Percentiles rank a stretch among this genome's conserved stretches.
Conservation (phyloP, 2,329 filamentous ascomycete genomes). For the Colletotrichum scovillei region DNA sequence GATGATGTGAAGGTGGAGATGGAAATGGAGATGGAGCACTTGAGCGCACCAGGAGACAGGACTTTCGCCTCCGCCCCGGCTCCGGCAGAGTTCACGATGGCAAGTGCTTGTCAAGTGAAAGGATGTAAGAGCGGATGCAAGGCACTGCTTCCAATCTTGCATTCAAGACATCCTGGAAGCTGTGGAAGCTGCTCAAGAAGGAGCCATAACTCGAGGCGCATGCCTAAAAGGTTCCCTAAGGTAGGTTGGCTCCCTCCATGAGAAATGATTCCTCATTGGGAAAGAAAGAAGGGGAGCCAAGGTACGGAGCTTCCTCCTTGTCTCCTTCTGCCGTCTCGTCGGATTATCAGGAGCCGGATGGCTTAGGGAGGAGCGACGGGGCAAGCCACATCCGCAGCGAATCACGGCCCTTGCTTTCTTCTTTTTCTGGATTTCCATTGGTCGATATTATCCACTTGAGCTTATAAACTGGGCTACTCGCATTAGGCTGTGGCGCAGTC, state of each 20-base stretch:
- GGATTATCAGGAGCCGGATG: background rate
- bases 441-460: background rate
- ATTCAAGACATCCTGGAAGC: background rate
- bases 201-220: background rate
- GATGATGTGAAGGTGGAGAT: background rate
- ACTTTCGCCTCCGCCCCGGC: background rate
- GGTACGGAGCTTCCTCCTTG: too few relatives aligned
- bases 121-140: background rate
- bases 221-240: background rate
- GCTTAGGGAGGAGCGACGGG: conserved; percentile 19
- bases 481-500: conserved; percentile 10
- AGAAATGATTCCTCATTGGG: background rate
- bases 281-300: background rate
- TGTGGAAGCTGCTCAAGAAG: background rate
- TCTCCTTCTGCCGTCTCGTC: background rate
- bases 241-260: background rate
- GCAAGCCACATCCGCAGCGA: conserved; percentile 22
- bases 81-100: background rate
- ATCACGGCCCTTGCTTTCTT: background rate
- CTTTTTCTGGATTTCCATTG: background rate
- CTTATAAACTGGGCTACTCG: background rate
- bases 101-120: background rate
- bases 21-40: background rate
- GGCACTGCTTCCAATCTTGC: conserved; percentile 1
- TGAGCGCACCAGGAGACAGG: background rate